Conservation (phyloP, 2,329 filamentous ascomycete species). For the Endothia cerciana region DNA sequence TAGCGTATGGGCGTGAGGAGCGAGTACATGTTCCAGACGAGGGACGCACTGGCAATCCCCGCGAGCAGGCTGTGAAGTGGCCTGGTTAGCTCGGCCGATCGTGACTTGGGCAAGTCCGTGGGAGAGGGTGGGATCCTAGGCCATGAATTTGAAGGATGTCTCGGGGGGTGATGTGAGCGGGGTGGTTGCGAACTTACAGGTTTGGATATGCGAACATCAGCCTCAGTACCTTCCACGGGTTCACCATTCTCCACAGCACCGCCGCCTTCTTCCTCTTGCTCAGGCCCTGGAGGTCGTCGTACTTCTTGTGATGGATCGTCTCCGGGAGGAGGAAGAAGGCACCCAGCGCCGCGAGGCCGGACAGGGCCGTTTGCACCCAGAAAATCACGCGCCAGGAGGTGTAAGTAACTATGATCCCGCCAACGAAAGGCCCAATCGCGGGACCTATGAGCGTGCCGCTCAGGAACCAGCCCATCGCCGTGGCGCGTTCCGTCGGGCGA, state of each 20-base stretch:
- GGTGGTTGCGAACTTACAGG: constrained; percentile 20
- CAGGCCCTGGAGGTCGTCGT: constrained; percentile 57
- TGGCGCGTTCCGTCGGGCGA: constrained; percentile 65
- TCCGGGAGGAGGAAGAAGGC: constrained; percentile 67
- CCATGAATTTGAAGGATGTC: too few species aligned
- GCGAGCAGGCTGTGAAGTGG: constrained; percentile 46
- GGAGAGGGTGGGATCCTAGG: neutral
- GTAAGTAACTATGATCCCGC: constrained; percentile 72
- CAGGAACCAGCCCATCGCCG: constrained; percentile 69
- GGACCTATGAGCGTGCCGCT: constrained; percentile 69
- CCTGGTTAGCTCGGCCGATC: neutral
- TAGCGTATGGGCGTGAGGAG: constrained; percentile 71
- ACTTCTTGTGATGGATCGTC: constrained; percentile 64
- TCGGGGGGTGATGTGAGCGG: too few species aligned
- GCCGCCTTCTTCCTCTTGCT: constrained; percentile 45
- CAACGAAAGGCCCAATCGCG: constrained; percentile 64
- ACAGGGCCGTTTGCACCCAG: constrained; percentile 69
- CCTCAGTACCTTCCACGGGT: constrained; percentile 59
- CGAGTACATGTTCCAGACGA: constrained; percentile 75
- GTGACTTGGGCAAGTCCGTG: neutral
- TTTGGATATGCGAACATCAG: constrained; percentile 66
- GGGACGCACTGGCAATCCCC: constrained; percentile 59
- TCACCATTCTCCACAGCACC: constrained; percentile 63
- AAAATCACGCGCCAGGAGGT: constrained; percentile 70
- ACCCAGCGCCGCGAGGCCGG: constrained; percentile 57